phyloP scores from a whole-genome alignment of 306 rosid species.

The Prinsepia uniflora region DNA sequence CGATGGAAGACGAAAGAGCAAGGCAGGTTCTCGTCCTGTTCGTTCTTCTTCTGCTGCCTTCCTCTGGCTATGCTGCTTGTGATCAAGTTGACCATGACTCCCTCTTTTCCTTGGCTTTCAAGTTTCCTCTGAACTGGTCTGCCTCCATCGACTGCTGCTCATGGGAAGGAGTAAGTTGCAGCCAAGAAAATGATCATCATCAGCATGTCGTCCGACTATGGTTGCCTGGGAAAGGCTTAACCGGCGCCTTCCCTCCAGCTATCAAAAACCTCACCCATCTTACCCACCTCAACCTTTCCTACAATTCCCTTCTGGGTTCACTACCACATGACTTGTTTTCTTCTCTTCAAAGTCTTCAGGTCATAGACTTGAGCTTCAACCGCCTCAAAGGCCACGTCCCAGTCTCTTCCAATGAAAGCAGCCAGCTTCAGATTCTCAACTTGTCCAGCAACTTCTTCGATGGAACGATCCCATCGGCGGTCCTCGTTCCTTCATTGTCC shows the following conservation, averaged over 20 bases:
- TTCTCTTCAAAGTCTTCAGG: slow-evolving; percentile 17
- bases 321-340: slow-evolving; percentile 39
- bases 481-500: slow-evolving; percentile 34
- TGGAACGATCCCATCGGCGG: slow-evolving; percentile 51
- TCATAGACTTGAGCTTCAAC: slow-evolving; percentile 20
- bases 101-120: neutral
- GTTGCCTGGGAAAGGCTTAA: slow-evolving; percentile 53
- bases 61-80: slow-evolving; percentile 4
- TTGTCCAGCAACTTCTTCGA: slow-evolving; percentile 68
- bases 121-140: slow-evolving; percentile 56
- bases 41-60: neutral
- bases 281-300: slow-evolving; percentile 61
- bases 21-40: neutral
- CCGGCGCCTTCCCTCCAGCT: slow-evolving; percentile 39
- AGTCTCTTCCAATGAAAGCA: neutral
- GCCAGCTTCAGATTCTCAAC: slow-evolving; percentile 38
- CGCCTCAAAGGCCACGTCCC: slow-evolving; percentile 41
- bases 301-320: slow-evolving; percentile 46
- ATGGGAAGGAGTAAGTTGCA: slow-evolving; percentile 78
- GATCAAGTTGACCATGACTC: neutral
- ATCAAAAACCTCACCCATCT: slow-evolving; percentile 45
- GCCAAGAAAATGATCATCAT: slow-evolving; percentile 10
- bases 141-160: slow-evolving; percentile 57
- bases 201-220: slow-evolving; percentile 42
- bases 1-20: too few relatives aligned